Percentiles rank a stretch among this genome's conserved stretches.
These are phyloP conservation scores for Vanrija sp. DNA, from an alignment of 1,284 basidiomycete species.

Conservation along the genomic window DNA sequence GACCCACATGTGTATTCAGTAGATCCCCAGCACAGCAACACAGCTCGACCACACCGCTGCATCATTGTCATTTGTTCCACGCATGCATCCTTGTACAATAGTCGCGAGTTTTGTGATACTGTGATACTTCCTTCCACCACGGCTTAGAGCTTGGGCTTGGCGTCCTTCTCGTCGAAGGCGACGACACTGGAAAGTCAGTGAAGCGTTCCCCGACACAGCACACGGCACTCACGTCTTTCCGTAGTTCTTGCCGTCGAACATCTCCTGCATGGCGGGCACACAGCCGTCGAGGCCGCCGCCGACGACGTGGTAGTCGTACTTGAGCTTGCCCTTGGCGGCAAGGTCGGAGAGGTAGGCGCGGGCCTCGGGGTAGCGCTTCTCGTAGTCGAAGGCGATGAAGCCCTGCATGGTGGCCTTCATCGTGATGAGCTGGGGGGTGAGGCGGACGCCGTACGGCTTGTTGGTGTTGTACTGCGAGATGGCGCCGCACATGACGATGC, in stretches of 20 bases:
- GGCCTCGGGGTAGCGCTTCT: conserved; percentile 46
- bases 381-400: conserved; percentile 68
- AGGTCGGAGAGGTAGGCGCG: conserved; percentile 54
- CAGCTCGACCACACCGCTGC: too few relatives aligned
- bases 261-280: conserved; percentile 62
- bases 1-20: too few relatives aligned
- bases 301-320: conserved; percentile 71
- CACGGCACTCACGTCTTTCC: conserved; percentile 60
- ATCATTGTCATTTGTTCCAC: too few relatives aligned
- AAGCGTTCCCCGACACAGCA: conserved; percentile 1
- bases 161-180: conserved; percentile 1
- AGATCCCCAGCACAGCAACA: too few relatives aligned
- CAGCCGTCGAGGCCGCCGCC: conserved; percentile 66
- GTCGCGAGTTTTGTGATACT: too few relatives aligned
- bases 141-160: conserved; percentile 6
- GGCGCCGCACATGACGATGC: conserved; percentile 71
- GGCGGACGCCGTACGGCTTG: conserved; percentile 42
- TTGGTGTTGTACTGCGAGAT: conserved; percentile 54
- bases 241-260: conserved; percentile 74
- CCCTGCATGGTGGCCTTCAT: conserved; percentile 75
- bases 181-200: neutral
- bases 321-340: conserved; percentile 65
- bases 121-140: too few relatives aligned
- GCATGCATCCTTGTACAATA: too few relatives aligned
- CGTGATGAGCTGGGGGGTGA: conserved; percentile 59